Percentiles rank a stretch among this genome's conserved stretches.
Conservation (phyloP, 805 yeast genomes). For the Saturnispora zaruensis region DNA sequence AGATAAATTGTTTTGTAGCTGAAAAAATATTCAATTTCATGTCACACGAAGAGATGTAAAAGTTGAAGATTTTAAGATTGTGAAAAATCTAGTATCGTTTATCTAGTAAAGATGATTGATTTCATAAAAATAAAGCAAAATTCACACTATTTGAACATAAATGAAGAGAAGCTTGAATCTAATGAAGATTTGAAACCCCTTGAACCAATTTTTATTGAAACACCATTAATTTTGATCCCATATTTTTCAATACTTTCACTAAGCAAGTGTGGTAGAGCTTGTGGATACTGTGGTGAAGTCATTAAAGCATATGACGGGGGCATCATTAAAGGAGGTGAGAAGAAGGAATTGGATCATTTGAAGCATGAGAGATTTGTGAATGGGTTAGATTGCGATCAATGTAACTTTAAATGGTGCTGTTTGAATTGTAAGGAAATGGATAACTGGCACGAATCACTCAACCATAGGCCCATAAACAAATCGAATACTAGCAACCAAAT, state of each 20-base stretch:
- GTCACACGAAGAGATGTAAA: slow-evolving; percentile 1
- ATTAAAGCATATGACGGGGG: slow-evolving; percentile 27
- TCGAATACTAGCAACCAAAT: slow-evolving; percentile 20
- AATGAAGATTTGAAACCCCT: slow-evolving; percentile 6
- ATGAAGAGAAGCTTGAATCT: neutral
- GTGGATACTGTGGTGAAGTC: slow-evolving; percentile 27
- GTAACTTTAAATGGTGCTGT: slow-evolving; percentile 27
- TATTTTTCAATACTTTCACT: slow-evolving; percentile 21
- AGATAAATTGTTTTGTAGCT: neutral
- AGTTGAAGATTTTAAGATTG: neutral
- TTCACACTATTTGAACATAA: neutral
- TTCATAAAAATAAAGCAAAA: neutral
- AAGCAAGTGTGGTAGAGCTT: slow-evolving; percentile 26
- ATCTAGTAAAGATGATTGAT: neutral
- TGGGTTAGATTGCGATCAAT: slow-evolving; percentile 27
- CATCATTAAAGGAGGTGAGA: slow-evolving; percentile 19
- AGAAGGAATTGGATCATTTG: slow-evolving; percentile 11
- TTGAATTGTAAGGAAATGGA: slow-evolving; percentile 23
- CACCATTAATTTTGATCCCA: slow-evolving; percentile 25
- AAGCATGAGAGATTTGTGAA: slow-evolving; percentile 24
- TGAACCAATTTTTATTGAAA: slow-evolving; percentile 23
- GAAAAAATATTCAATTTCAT: neutral
- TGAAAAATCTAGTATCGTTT: neutral
- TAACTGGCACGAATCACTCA: slow-evolving; percentile 20
- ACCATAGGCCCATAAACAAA: slow-evolving; percentile 26